These are phyloP conservation scores for Lipomyces yamanashiensis DNA, from an alignment of 805 yeast species.

Conservation along the genomic window DNA sequence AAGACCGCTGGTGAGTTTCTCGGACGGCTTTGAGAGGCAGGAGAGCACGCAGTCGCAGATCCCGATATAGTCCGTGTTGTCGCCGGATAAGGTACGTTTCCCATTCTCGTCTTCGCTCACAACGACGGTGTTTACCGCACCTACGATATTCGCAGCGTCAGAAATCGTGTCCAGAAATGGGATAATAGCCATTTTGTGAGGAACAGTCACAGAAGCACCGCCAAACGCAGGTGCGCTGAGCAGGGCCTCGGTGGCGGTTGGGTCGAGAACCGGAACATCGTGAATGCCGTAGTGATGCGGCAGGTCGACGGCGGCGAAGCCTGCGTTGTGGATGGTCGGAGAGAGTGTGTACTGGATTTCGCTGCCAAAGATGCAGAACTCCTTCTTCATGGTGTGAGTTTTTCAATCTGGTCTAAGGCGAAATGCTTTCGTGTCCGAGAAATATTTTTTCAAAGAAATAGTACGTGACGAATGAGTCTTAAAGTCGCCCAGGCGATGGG, in stretches of 20 bases:
- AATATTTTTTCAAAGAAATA: not conserved
- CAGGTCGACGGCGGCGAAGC: conserved; percentile 72
- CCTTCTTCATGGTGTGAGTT: conserved; percentile 32
- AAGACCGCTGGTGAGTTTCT: conserved; percentile 75
- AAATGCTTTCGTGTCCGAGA: too few species aligned
- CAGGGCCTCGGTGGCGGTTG: not conserved
- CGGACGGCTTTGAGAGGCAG: conserved; percentile 59
- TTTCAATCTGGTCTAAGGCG: not conserved
- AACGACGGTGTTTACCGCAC: conserved; percentile 89
- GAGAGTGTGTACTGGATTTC: conserved; percentile 74
- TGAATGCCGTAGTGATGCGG: conserved; percentile 65
- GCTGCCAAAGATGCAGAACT: conserved; percentile 41
- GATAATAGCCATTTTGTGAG: conserved; percentile 82
- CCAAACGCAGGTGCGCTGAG: conserved; percentile 72
- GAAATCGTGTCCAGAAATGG: conserved; percentile 66
- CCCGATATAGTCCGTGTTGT: conserved; percentile 96
- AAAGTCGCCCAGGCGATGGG: not conserved
- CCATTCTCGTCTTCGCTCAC: conserved; percentile 47
- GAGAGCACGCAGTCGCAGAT: conserved; percentile 66
- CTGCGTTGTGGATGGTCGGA: conserved; percentile 83
- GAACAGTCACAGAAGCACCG: conserved; percentile 95
- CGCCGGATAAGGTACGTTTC: conserved; percentile 54
- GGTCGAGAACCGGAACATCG: conserved; percentile 25
- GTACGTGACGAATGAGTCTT: too few species aligned
- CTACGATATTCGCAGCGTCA: conserved; percentile 79